A percentile compares a stretch with the other conserved stretches of the same genome.
phyloP scores from a whole-genome alignment of 306 rosid genomes.

The Casuarina cunninghamiana region DNA sequence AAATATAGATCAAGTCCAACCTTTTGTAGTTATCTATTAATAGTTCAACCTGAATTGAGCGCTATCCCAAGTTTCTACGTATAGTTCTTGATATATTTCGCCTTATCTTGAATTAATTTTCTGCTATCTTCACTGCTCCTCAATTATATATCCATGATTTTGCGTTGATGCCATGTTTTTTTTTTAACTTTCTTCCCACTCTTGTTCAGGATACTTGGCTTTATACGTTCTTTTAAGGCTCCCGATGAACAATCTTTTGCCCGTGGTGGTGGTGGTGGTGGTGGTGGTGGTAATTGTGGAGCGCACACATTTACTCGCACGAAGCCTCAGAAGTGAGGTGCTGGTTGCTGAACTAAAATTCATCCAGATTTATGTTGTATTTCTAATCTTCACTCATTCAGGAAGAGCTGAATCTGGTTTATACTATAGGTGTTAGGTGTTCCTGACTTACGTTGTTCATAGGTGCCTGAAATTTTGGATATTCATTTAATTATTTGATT shows the following conservation, averaged over 20 bases:
- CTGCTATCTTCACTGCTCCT: neutral
- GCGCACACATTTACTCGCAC: slow-evolving; percentile 4
- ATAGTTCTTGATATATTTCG: neutral
- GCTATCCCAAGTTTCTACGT: neutral
- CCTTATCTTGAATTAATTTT: neutral
- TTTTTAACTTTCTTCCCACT: neutral
- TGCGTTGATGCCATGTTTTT: slow-evolving; percentile 11
- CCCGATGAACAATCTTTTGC: slow-evolving; percentile 5
- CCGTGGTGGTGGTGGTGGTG: slow-evolving; percentile 5
- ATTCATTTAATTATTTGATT: slow-evolving; percentile 44
- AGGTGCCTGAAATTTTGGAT: slow-evolving; percentile 22
- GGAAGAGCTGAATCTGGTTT: slow-evolving; percentile 19
- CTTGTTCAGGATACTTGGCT: slow-evolving; percentile 25
- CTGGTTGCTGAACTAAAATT: slow-evolving; percentile 26
- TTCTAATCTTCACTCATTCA: slow-evolving; percentile 15
- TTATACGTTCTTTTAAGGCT: slow-evolving; percentile 18
- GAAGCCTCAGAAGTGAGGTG: slow-evolving; percentile 11
- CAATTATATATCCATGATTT: neutral
- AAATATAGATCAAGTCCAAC: neutral
- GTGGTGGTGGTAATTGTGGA: slow-evolving; percentile 1
- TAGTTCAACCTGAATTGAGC: neutral
- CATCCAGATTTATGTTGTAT: slow-evolving; percentile 1
- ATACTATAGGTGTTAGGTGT: slow-evolving; percentile 14
- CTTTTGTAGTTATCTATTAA: neutral
- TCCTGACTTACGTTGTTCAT: slow-evolving; percentile 16